Percentiles rank a stretch among this genome's conserved stretches.
These are phyloP conservation scores for Penicillium sp. DNA, from an alignment of 2,329 filamentous ascomycete genomes.

Conservation along the genomic window DNA sequence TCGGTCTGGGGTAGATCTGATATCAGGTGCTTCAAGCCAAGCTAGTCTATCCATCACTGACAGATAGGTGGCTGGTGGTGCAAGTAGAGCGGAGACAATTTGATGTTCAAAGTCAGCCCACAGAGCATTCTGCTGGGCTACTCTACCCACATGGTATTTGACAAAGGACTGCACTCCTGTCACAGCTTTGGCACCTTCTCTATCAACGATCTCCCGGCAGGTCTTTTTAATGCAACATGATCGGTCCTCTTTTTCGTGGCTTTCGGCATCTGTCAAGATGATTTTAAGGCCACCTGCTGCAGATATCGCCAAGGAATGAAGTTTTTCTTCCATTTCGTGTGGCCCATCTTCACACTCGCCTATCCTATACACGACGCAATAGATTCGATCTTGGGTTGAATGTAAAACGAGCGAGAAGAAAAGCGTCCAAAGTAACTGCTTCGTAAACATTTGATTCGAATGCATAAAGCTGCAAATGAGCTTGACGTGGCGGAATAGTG, in stretches of 20 bases:
- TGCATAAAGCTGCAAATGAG: background rate
- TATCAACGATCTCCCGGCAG: background rate
- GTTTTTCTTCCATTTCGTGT: background rate
- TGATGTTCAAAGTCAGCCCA: background rate
- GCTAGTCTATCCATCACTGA: background rate
- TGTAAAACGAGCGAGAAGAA: background rate
- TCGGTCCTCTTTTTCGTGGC: background rate
- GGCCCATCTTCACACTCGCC: background rate
- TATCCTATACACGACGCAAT: background rate
- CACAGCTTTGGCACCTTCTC: background rate
- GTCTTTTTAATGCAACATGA: background rate
- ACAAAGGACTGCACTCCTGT: background rate
- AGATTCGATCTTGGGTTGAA: background rate
- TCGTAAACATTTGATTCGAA: background rate
- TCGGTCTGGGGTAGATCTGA: background rate
- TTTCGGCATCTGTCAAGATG: background rate
- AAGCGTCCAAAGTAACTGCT: background rate
- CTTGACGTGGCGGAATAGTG: background rate
- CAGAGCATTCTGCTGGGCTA: background rate
- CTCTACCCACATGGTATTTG: background rate
- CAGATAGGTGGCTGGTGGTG: background rate
- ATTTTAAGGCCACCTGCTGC: background rate
- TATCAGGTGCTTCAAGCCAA: background rate
- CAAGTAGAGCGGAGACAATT: background rate
- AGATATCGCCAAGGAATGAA: background rate